phyloP scores from a whole-genome alignment of 192 early-diverging fungal species.

The Cetraspora pellucida region DNA sequence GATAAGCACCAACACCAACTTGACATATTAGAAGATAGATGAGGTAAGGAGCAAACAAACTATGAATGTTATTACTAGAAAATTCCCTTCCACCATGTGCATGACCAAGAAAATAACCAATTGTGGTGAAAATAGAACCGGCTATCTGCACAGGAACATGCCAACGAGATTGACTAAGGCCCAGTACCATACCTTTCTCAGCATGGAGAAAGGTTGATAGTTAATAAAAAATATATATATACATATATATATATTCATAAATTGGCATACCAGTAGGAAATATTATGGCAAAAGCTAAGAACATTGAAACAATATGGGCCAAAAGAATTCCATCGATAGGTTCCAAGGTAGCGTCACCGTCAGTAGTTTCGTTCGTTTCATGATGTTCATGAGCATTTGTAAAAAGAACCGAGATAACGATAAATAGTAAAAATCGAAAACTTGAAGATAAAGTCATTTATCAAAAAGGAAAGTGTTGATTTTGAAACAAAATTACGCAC shows the following conservation, averaged over 20 bases:
- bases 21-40: constrained; percentile 57
- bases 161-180: constrained; percentile 56
- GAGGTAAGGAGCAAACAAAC: constrained; percentile 63
- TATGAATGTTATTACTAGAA: constrained; percentile 63
- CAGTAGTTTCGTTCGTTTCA: not conserved
- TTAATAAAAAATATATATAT: too few relatives aligned
- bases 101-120: constrained; percentile 65
- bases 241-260: not conserved
- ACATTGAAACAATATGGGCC: constrained; percentile 1
- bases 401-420: too few relatives aligned
- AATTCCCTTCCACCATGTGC: constrained; percentile 63
- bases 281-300: not conserved
- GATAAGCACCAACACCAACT: constrained; percentile 57
- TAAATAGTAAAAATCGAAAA: too few relatives aligned
- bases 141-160: constrained; percentile 65
- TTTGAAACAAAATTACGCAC: too few relatives aligned
- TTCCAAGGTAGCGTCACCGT: not conserved
- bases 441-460: too few relatives aligned
- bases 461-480: too few relatives aligned
- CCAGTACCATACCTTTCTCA: constrained; percentile 56
- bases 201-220: not conserved
- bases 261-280: constrained; percentile 4
- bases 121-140: constrained; percentile 46
- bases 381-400: not conserved
- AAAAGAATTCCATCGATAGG: constrained; percentile 4